phyloP scores from a whole-genome alignment of 108 stramenopile genomes.

The Nitzschia putrida region DNA sequence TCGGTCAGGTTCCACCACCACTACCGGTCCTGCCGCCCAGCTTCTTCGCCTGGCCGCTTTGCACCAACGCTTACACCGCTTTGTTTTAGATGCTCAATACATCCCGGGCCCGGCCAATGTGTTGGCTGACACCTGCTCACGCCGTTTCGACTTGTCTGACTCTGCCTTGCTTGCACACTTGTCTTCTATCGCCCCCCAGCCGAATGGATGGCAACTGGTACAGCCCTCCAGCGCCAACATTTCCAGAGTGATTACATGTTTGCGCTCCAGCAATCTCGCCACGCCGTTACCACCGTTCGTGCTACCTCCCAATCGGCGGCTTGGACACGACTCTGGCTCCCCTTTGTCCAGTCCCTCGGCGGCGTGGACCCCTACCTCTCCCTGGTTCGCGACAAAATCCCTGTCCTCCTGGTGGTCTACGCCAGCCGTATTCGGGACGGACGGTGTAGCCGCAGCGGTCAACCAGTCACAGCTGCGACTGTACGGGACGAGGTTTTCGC shows the following conservation, averaged over 20 bases:
- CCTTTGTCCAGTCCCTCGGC: slow-evolving; percentile 1
- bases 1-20: slow-evolving; percentile 40
- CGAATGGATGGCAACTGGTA: slow-evolving; percentile 24
- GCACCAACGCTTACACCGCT: slow-evolving; percentile 43
- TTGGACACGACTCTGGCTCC: slow-evolving; percentile 22
- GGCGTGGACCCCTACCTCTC: slow-evolving; percentile 35
- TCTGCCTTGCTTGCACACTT: slow-evolving; percentile 25
- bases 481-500: slow-evolving; percentile 29
- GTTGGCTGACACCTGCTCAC: slow-evolving; percentile 35
- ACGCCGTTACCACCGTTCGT: slow-evolving; percentile 1
- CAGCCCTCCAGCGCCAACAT: slow-evolving; percentile 3
- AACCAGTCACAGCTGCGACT: slow-evolving; percentile 31
- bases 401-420: slow-evolving; percentile 45
- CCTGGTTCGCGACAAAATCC: slow-evolving; percentile 19
- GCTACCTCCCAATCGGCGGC: not conserved
- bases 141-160: slow-evolving; percentile 26
- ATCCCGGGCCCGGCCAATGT: slow-evolving; percentile 24
- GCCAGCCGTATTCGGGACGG: slow-evolving; percentile 31
- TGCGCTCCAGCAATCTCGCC: slow-evolving; percentile 4
- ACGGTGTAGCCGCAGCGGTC: slow-evolving; percentile 19
- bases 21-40: slow-evolving; percentile 33
- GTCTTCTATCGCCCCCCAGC: slow-evolving; percentile 30
- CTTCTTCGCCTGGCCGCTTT: slow-evolving; percentile 42
- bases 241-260: slow-evolving; percentile 20
- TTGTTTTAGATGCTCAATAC: slow-evolving; percentile 24